A percentile compares a stretch with the other conserved stretches of the same genome.
Evolutionary conservation across 1,139 yeast genomes (phyloP).

Genomic region (Tardiomyces depauwii): DNA sequence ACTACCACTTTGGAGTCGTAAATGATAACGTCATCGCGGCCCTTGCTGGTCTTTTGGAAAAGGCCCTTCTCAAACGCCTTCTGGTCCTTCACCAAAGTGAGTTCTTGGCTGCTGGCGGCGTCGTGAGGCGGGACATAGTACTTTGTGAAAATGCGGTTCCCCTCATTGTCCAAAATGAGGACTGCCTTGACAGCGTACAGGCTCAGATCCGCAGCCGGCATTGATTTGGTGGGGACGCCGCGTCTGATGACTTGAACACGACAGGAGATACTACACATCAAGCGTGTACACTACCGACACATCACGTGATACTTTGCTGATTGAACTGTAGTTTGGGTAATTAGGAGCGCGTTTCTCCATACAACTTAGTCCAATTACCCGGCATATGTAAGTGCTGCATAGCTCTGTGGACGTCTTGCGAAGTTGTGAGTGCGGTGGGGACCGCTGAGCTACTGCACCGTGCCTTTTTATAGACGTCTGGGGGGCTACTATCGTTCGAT

Average conservation of each 20-base stretch:
- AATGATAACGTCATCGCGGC: slow-evolving; percentile 68
- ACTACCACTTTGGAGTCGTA: slow-evolving; percentile 63
- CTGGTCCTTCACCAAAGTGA: slow-evolving; percentile 49
- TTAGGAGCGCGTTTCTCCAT: no score
- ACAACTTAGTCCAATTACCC: no score
- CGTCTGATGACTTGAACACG: neutral
- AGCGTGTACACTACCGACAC: no score
- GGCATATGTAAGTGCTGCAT: no score
- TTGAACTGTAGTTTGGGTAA: no score
- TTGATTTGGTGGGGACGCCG: neutral
- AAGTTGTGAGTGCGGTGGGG: no score
- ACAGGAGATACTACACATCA: no score
- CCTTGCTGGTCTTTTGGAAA: slow-evolving; percentile 65
- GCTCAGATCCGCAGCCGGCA: slow-evolving; percentile 7
- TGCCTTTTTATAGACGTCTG: no score
- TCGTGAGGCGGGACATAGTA: slow-evolving; percentile 63
- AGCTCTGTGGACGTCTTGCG: no score
- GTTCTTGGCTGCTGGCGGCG: slow-evolving; percentile 12
- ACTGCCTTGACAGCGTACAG: slow-evolving; percentile 72
- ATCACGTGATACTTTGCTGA: no score
- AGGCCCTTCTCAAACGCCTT: slow-evolving; percentile 63
- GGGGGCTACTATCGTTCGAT: neutral
- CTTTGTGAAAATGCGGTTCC: slow-evolving; percentile 71
- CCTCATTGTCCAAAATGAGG: slow-evolving; percentile 71
- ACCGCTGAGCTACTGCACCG: no score